These are phyloP conservation scores for Raddia distichophylla DNA, from an alignment of 176 grass and related monocot species.

Conservation along the genomic window DNA sequence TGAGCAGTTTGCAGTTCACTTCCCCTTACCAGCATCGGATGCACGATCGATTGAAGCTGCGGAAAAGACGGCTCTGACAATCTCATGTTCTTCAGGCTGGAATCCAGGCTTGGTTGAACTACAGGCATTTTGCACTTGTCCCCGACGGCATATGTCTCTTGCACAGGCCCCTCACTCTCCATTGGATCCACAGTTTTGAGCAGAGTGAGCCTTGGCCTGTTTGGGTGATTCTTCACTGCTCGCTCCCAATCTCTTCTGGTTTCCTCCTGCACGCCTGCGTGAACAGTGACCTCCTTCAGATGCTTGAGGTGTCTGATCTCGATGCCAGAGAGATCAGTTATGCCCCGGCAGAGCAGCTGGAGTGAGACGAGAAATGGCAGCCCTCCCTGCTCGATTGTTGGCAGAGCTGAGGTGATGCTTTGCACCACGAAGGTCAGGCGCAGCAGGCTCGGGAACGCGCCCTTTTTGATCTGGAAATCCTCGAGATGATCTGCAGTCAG, in stretches of 20 bases:
- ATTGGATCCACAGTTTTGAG: not conserved
- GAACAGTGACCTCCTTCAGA: conserved; percentile 44
- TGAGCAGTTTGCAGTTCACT: no score
- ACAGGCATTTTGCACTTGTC: conserved; percentile 13
- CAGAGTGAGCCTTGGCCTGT: conserved; percentile 34
- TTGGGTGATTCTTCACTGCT: conserved; percentile 38
- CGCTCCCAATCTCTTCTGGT: conserved; percentile 31
- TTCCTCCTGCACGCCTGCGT: not conserved
- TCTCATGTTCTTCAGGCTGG: no score
- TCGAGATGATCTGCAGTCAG: not conserved
- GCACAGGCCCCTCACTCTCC: not conserved
- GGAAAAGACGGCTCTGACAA: conserved; percentile 26
- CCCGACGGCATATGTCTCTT: not conserved
- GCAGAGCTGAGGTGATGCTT: not conserved
- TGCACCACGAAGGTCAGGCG: conserved; percentile 27
- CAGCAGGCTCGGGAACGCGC: conserved; percentile 36
- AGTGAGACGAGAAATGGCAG: conserved; percentile 33
- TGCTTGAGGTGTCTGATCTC: conserved; percentile 35
- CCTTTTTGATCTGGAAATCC: conserved; percentile 27
- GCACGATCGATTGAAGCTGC: not conserved
- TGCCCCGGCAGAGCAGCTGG: conserved; percentile 6
- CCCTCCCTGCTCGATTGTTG: conserved; percentile 40
- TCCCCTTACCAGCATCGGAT: not conserved
- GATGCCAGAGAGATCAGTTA: conserved; percentile 32
- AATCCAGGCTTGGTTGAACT: not conserved